Percentiles rank a stretch among this genome's conserved stretches.
Evolutionary conservation across 306 rosid genomes (phyloP).

Genomic region (Ormosia semicastrata): DNA sequence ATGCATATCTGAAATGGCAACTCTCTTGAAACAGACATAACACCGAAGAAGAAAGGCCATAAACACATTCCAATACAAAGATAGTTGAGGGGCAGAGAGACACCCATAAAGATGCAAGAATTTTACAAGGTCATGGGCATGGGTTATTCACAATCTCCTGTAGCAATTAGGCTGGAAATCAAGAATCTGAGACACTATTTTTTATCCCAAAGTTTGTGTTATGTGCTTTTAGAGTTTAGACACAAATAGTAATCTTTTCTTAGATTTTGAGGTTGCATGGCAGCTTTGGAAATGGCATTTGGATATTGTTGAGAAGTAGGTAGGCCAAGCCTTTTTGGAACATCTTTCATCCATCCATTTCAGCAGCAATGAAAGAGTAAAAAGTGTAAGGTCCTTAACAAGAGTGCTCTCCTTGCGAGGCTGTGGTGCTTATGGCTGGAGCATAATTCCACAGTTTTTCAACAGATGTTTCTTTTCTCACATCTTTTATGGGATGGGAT

Average conservation of each 20-base stretch:
- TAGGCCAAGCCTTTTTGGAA: not conserved
- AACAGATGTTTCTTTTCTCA: not conserved
- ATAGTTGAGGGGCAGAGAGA: not conserved
- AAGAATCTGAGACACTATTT: not conserved
- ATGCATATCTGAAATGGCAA: not conserved
- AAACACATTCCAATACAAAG: not conserved
- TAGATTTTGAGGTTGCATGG: not conserved
- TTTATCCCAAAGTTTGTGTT: not conserved
- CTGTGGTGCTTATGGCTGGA: not conserved
- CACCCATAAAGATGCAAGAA: not conserved
- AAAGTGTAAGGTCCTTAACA: not conserved
- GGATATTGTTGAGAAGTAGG: not conserved
- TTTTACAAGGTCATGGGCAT: not conserved
- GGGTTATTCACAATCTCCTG: not conserved
- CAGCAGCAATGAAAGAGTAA: not conserved
- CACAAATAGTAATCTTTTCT: not conserved
- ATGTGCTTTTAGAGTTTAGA: not conserved
- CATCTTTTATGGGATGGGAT: not conserved
- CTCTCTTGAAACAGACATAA: not conserved
- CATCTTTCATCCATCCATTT: slow-evolving; percentile 11
- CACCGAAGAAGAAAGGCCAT: not conserved
- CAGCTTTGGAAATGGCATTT: not conserved
- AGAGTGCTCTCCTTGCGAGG: not conserved
- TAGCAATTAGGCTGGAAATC: not conserved
- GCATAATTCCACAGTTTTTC: not conserved